phyloP scores from a whole-genome alignment of 2,329 filamentous ascomycete species.

The Stachybotrys chlorohalonatus region DNA sequence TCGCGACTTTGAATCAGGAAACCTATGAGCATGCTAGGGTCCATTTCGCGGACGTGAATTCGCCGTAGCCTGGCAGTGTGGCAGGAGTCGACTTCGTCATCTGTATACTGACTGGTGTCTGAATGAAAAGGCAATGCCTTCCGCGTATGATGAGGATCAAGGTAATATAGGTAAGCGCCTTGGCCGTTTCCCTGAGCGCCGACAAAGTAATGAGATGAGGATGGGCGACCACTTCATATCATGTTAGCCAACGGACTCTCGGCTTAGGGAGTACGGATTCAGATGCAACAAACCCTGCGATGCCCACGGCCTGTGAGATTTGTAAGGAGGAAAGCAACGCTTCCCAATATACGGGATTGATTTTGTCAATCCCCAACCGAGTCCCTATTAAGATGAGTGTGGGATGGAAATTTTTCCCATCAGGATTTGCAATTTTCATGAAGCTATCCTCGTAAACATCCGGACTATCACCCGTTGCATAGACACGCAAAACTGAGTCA shows the following conservation, averaged over 20 bases:
- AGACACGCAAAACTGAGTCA: conserved; percentile 62
- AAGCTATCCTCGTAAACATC: conserved; percentile 92
- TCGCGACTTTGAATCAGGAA: conserved; percentile 76
- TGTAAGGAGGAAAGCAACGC: conserved; percentile 78
- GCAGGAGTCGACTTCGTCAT: conserved; percentile 70
- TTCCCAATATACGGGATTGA: conserved; percentile 92
- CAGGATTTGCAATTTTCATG: conserved; percentile 63
- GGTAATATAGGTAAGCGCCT: conserved; percentile 78
- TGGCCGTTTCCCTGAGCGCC: conserved; percentile 55
- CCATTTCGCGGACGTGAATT: conserved; percentile 84
- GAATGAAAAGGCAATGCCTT: conserved; percentile 58
- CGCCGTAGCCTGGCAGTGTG: conserved; percentile 79
- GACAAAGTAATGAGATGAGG: conserved; percentile 64
- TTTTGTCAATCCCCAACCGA: conserved; percentile 83
- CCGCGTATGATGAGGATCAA: conserved; percentile 86
- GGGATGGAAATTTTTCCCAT: conserved; percentile 61
- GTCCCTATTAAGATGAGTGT: conserved; percentile 86
- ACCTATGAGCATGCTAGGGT: conserved; percentile 94
- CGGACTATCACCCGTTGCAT: conserved; percentile 79
- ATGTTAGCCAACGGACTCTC: not conserved
- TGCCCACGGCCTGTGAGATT: conserved; percentile 88
- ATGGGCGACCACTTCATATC: conserved; percentile 67
- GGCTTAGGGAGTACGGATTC: not conserved
- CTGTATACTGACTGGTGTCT: conserved; percentile 48
- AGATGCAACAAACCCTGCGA: conserved; percentile 63